Percentiles rank a stretch among this genome's conserved stretches.
phyloP scores from a whole-genome alignment of 106 monocot species.

The Cymbidium sinense region DNA sequence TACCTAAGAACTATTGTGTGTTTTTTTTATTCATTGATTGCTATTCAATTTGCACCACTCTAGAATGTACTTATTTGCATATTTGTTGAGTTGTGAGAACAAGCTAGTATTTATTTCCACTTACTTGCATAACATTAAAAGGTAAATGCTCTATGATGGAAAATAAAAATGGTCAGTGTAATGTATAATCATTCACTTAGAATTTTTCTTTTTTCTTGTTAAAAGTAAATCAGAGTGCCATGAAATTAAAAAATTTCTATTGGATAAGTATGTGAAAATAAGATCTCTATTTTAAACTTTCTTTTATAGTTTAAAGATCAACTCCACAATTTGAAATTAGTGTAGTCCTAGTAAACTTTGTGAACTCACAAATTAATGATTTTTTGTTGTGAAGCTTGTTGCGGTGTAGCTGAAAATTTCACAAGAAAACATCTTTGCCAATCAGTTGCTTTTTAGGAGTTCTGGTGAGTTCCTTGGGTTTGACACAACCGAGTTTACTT shows the following conservation, averaged over 20 bases:
- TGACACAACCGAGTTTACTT: conserved; percentile 76
- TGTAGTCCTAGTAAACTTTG: background rate
- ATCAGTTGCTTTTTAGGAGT: conserved; percentile 69
- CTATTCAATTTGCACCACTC: too few relatives aligned
- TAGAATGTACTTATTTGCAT: too few relatives aligned
- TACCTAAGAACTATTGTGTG: too few relatives aligned
- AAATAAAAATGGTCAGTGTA: background rate
- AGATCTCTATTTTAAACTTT: background rate
- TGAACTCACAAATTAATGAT: background rate
- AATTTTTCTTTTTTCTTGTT: background rate
- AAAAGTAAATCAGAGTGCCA: background rate
- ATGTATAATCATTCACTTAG: background rate
- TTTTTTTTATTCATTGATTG: too few relatives aligned
- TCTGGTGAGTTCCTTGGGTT: conserved; percentile 89
- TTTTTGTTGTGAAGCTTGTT: conserved; percentile 58
- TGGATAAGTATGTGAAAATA: background rate
- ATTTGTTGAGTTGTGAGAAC: too few relatives aligned
- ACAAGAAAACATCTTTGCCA: conserved; percentile 82
- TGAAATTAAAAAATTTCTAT: background rate
- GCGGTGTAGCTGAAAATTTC: conserved; percentile 74
- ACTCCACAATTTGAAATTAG: background rate
- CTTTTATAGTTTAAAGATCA: background rate
- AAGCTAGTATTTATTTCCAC: too few relatives aligned
- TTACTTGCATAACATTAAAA: background rate
- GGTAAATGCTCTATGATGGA: background rate